A percentile compares a stretch with the other conserved stretches of the same genome.
These are phyloP conservation scores for Blepharisma undulans DNA, from an alignment of 169 alveolate species.

Conservation along the genomic window DNA sequence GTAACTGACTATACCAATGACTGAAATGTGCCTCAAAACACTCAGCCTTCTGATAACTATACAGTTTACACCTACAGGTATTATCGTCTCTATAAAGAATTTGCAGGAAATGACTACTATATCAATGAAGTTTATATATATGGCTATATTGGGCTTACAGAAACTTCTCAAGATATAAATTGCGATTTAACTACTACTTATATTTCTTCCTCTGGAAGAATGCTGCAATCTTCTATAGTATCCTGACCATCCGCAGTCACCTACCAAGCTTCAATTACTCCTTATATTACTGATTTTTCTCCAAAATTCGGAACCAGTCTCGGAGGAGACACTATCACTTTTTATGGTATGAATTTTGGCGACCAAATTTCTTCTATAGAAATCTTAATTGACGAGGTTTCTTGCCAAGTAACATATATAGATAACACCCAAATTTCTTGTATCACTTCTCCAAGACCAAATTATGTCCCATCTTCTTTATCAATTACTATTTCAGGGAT, in stretches of 20 bases:
- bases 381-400: conserved; percentile 66
- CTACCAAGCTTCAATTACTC: conserved; percentile 42
- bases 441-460: conserved; percentile 61
- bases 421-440: conserved; percentile 53
- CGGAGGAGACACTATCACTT: conserved; percentile 62
- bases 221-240: not conserved
- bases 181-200: not conserved
- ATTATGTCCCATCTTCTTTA: conserved; percentile 7
- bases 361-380: conserved; percentile 10
- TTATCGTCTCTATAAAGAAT: not conserved
- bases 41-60: not conserved
- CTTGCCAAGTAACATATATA: conserved; percentile 54
- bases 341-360: conserved; percentile 45
- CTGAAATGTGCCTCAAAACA: not conserved
- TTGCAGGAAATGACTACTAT: not conserved
- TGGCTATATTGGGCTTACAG: not conserved
- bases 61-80: not conserved
- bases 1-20: not conserved
- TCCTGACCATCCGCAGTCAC: conserved; percentile 26
- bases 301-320: conserved; percentile 55
- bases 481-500: conserved; percentile 9
- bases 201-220: not conserved
- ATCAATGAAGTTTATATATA: not conserved
- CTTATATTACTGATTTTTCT: conserved; percentile 29
- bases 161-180: not conserved